phyloP scores from a whole-genome alignment of 305 asterid species.

The Salvia sclarea region DNA sequence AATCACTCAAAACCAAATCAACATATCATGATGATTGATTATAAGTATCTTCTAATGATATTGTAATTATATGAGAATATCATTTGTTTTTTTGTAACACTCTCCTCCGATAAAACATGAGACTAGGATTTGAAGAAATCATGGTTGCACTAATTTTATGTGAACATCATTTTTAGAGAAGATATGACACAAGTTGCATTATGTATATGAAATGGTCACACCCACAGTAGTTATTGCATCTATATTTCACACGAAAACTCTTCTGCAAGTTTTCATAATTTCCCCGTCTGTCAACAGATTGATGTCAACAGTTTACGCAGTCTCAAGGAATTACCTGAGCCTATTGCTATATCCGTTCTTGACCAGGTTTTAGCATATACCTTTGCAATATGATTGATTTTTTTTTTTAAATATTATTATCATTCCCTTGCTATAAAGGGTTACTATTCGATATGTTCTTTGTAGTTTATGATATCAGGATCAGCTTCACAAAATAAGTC shows the following conservation, averaged over 20 bases:
- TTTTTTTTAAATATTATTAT: too few species aligned
- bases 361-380: slow-evolving; percentile 69
- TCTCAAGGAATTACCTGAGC: slow-evolving; percentile 73
- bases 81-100: neutral
- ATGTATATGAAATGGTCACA: neutral
- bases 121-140: slow-evolving; percentile 4
- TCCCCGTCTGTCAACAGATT: slow-evolving; percentile 55
- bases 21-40: neutral
- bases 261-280: slow-evolving; percentile 17
- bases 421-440: slow-evolving; percentile 2
- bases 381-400: slow-evolving; percentile 16
- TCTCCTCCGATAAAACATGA: neutral
- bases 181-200: neutral
- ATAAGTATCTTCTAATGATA: neutral
- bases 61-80: neutral
- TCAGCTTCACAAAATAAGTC: slow-evolving; percentile 64
- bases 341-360: slow-evolving; percentile 73
- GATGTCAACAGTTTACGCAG: slow-evolving; percentile 56
- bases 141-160: slow-evolving; percentile 4
- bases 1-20: neutral
- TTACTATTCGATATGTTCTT: slow-evolving; percentile 19
- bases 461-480: slow-evolving; percentile 87
- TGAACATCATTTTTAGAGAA: slow-evolving; percentile 8
- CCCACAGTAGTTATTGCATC: slow-evolving; percentile 1
- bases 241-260: slow-evolving; percentile 9